phyloP scores from a whole-genome alignment of 345 rosid species.

The Gossypium stocksii region DNA sequence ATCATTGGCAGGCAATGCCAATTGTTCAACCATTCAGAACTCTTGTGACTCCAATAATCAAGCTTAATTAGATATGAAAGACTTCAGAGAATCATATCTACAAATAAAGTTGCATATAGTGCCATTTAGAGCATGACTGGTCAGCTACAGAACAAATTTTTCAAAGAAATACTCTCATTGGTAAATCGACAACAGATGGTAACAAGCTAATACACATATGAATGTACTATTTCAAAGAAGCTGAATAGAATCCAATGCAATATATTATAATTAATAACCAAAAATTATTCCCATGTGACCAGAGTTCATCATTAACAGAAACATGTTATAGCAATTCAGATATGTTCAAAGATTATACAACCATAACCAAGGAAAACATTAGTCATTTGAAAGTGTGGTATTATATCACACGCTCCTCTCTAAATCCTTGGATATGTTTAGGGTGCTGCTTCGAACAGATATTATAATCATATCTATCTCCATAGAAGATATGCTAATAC shows the following conservation, averaged over 20 bases:
- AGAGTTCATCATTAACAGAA: too few species aligned
- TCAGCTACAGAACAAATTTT: neutral
- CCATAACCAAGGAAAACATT: neutral
- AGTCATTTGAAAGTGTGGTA: neutral
- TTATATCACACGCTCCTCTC: too few species aligned
- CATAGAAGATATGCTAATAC: neutral
- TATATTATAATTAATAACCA: too few species aligned
- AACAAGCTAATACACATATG: neutral
- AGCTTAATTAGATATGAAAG: neutral
- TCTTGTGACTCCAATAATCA: too few species aligned
- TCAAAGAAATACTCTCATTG: neutral
- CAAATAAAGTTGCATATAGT: neutral
- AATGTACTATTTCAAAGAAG: too few species aligned
- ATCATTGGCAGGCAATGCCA: neutral
- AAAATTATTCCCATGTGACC: neutral
- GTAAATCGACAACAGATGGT: neutral
- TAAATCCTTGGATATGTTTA: neutral
- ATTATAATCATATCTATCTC: neutral
- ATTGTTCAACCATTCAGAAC: neutral
- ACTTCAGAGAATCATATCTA: too few species aligned
- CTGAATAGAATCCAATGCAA: too few species aligned
- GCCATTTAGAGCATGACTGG: neutral
- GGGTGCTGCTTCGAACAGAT: neutral
- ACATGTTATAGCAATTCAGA: neutral
- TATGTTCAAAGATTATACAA: neutral